A percentile compares a stretch with the other conserved stretches of the same genome.
phyloP scores from a whole-genome alignment of 371 early-diverging fungal species.

The Parasitella parasitica region DNA sequence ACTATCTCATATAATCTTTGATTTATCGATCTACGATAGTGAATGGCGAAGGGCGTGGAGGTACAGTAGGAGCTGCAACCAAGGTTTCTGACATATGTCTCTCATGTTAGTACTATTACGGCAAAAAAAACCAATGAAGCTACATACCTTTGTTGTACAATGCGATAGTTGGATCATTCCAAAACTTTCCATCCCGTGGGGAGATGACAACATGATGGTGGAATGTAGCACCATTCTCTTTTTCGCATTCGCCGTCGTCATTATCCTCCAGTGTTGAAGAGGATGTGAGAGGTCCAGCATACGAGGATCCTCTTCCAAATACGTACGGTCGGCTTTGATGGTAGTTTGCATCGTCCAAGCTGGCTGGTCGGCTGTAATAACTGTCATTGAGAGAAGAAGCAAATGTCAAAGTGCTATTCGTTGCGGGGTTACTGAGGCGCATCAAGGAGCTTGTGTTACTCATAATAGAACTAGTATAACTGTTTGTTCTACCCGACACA shows the following conservation, averaged over 20 bases:
- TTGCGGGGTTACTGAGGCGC: constrained; percentile 30
- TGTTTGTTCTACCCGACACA: constrained; percentile 38
- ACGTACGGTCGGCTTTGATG: constrained; percentile 6
- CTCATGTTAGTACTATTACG: background rate
- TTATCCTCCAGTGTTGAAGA: constrained; percentile 18
- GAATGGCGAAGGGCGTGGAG: constrained; percentile 13
- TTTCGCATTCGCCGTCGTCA: constrained; percentile 4
- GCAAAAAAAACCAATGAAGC: background rate
- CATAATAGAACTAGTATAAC: constrained; percentile 33
- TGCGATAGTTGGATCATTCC: background rate
- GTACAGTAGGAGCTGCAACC: constrained; percentile 10
- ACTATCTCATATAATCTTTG: too few species aligned
- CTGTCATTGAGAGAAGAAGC: constrained; percentile 8
- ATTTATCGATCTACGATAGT: too few species aligned
- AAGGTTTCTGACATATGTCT: background rate
- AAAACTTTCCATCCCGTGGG: constrained; percentile 2
- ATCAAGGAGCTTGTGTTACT: constrained; percentile 29
- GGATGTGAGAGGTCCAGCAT: constrained; percentile 10
- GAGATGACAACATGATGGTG: background rate
- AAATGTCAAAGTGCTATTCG: constrained; percentile 22
- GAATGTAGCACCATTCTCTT: background rate
- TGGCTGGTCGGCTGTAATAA: constrained; percentile 29
- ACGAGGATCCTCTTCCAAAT: constrained; percentile 10
- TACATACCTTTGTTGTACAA: constrained; percentile 4
- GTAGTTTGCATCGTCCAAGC: constrained; percentile 34